Conservation (phyloP, 768 basidiomycete genomes). For the Omphalotus guepiniiformis region DNA sequence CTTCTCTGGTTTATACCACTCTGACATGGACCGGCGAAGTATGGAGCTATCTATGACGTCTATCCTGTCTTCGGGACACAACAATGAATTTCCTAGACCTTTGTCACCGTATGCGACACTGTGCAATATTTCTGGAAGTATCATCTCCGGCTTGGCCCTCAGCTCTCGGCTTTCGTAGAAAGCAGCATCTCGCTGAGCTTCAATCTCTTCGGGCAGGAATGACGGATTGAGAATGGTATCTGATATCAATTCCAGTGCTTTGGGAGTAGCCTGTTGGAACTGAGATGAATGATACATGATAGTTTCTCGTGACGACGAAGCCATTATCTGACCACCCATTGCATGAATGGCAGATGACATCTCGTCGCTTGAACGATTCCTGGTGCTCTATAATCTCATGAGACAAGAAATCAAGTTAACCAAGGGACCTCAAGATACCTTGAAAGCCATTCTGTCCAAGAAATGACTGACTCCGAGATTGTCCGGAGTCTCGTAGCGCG, state of each 20-base stretch:
- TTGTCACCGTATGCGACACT: slow-evolving; percentile 73
- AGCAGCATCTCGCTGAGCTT: slow-evolving; percentile 80
- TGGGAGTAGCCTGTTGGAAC: slow-evolving; percentile 76
- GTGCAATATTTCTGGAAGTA: slow-evolving; percentile 88
- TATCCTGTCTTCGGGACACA: slow-evolving; percentile 86
- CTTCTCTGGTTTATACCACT: slow-evolving; percentile 90
- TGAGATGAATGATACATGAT: slow-evolving; percentile 99
- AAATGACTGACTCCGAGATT: slow-evolving; percentile 87
- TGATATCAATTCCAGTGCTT: slow-evolving; percentile 83
- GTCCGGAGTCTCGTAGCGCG: slow-evolving; percentile 74
- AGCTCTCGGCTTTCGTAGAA: slow-evolving; percentile 90
- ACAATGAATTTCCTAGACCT: slow-evolving; percentile 84
- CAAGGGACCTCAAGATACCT: slow-evolving; percentile 45
- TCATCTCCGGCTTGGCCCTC: slow-evolving; percentile 84
- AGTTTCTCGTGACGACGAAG: slow-evolving; percentile 86
- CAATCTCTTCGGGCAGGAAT: slow-evolving; percentile 74
- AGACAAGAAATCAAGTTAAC: slow-evolving; percentile 6
- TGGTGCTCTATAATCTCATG: slow-evolving; percentile 56
- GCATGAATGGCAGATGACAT: slow-evolving; percentile 80
- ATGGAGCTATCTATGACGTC: slow-evolving; percentile 55
- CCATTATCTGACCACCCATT: slow-evolving; percentile 89
- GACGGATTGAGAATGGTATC: slow-evolving; percentile 84
- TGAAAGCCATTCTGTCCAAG: slow-evolving; percentile 94
- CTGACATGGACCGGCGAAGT: slow-evolving; percentile 59
- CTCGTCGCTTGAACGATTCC: slow-evolving; percentile 61